Conservation (phyloP, 805 yeast genomes). For the Scheffersomyces stipitis region DNA sequence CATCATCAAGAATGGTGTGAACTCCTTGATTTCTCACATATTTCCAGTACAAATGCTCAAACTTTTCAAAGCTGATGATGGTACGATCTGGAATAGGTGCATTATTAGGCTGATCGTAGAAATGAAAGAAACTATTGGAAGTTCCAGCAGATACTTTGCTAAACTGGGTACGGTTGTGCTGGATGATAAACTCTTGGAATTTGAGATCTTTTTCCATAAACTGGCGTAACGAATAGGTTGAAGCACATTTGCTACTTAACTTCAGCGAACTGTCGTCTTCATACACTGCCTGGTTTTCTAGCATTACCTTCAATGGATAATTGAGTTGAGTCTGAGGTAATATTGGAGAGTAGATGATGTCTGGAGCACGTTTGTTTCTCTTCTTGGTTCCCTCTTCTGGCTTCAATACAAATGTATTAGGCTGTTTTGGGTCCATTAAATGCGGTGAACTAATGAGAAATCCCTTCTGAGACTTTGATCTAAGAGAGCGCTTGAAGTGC, state of each 20-base stretch:
- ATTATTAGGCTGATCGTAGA: constrained; percentile 6
- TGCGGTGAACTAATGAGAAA: constrained; percentile 50
- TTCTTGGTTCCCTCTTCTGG: constrained; percentile 4
- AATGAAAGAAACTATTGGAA: constrained; percentile 4
- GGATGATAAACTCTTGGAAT: constrained; percentile 34
- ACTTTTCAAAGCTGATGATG: constrained; percentile 14
- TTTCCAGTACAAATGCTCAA: constrained; percentile 48
- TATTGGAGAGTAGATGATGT: constrained; percentile 7
- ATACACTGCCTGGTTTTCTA: constrained; percentile 2
- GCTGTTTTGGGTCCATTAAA: constrained; percentile 42
- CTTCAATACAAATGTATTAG: constrained; percentile 16
- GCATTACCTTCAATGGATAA: constrained; percentile 7
- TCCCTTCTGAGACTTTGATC: constrained; percentile 50
- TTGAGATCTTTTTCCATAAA: constrained; percentile 56
- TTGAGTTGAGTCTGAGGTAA: constrained; percentile 12
- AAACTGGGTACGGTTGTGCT: constrained; percentile 7
- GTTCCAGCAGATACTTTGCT: constrained; percentile 5
- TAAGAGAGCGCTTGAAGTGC: constrained; percentile 47
- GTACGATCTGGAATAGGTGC: constrained; percentile 12
- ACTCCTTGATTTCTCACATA: constrained; percentile 29
- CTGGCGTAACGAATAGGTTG: constrained; percentile 55
- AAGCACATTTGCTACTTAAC: constrained; percentile 36
- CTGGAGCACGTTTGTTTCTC: constrained; percentile 6
- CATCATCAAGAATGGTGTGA: constrained; percentile 16
- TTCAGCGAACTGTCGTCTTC: constrained; percentile 16